Evolutionary conservation across 805 yeast species (phyloP), one percentile per base, ranked within the genome.

Genomic region (Ogataea neopini): DNA sequence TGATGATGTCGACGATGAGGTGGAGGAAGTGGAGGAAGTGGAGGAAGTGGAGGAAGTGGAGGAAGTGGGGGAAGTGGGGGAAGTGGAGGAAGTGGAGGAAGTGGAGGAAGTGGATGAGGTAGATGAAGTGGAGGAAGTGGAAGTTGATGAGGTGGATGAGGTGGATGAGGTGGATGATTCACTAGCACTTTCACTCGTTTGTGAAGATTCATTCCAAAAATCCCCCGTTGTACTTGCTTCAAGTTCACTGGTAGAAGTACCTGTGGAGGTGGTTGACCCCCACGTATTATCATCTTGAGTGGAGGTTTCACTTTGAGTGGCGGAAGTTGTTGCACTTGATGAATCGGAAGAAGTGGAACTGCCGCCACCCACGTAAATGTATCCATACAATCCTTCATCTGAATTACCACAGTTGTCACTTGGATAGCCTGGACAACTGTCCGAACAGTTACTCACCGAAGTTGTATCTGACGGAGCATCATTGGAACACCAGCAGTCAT

Each of bases 401-500:
- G 45, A 11, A 32, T 49, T 42, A 3, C 65, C 81, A 59, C 82
- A 77, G 22, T 53, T 41, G 42, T 77, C 80, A 39, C 50, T 53
- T 3, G 67, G 64, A 48, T 56, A 75, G 1, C 81, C 80, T 3
- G 81, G 80, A 61, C 82, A 77, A 1, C 59, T 52, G 19, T 19
- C 37, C 20, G 56, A 51, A 60, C 82, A 77, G 23, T 66, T 51
- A n/a, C 59, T 45, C 9, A 68, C 33, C 23, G 57, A 51, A 0
- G 68, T 69, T 0, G 81, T 70, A 14, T 60, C 53, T 7, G 43
- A 35, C 5, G 83, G 81, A 11, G 72, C 59, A 15, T 60, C 48
- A 52, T 76, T 65, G 5, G 80, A 67, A 55, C 83, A 79, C 77
- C 79, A 77, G 52, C 84, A 79, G 36, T 60, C 25, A 10, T 60